Conservation (phyloP, 768 basidiomycete species). For the Phanerodontia chrysosporium region DNA sequence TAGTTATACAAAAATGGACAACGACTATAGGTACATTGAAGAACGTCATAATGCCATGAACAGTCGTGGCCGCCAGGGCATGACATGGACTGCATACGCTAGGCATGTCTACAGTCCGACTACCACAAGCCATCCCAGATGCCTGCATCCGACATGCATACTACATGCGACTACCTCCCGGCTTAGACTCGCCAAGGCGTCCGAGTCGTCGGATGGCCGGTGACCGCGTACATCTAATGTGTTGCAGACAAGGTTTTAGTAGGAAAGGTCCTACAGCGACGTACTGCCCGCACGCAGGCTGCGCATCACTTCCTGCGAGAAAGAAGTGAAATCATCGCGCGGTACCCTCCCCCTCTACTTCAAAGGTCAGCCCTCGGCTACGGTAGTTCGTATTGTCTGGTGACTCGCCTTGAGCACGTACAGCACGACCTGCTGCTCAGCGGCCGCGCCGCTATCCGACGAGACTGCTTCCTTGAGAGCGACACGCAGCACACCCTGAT, state of each 20-base stretch:
- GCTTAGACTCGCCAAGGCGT: too few relatives aligned
- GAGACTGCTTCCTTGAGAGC: conserved; percentile 45
- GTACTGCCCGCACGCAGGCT: neutral
- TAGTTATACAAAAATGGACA: neutral
- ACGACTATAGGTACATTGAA: neutral
- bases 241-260: neutral
- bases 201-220: too few relatives aligned
- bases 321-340: conserved; percentile 21
- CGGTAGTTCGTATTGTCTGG: neutral
- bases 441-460: conserved; percentile 19
- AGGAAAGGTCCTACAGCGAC: neutral
- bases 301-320: conserved; percentile 17
- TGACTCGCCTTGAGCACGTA: conserved; percentile 60
- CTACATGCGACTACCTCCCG: neutral
- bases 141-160: too few relatives aligned
- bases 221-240: neutral
- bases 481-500: conserved; percentile 52
- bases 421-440: conserved; percentile 43
- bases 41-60: too few relatives aligned
- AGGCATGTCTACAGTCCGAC: too few relatives aligned
- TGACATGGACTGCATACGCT: too few relatives aligned
- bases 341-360: conserved; percentile 22
- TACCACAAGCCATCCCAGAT: too few relatives aligned
- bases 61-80: too few relatives aligned
- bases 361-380: neutral